Evolutionary conservation across 495 filamentous ascomycete genomes (phyloP).

Genomic region (Rostrohypoxylon terebratum): DNA sequence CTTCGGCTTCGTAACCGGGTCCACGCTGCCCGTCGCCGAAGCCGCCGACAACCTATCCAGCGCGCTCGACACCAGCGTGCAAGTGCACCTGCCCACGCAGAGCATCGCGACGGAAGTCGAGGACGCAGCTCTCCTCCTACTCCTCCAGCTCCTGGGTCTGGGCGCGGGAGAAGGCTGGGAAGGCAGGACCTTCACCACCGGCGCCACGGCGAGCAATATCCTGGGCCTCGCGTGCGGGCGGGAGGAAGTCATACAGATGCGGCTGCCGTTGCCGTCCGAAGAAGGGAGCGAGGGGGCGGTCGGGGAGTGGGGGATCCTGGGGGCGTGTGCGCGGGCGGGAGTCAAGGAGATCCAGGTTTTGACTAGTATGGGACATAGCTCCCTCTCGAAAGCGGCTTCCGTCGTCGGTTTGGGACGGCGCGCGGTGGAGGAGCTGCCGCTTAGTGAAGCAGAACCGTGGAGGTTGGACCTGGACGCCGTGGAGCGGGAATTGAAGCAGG

Average conservation of each 20-base stretch:
- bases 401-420: constrained; percentile 82
- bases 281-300: constrained; percentile 51
- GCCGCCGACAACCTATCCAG: constrained; percentile 87
- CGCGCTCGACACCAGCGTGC: constrained; percentile 84
- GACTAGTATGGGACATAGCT: constrained; percentile 85
- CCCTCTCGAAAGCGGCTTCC: constrained; percentile 82
- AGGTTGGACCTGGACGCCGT: constrained; percentile 72
- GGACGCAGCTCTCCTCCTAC: constrained; percentile 72
- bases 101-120: constrained; percentile 81
- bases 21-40: constrained; percentile 80
- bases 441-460: constrained; percentile 67
- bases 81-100: constrained; percentile 82
- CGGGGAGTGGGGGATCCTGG: constrained; percentile 75
- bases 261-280: constrained; percentile 46
- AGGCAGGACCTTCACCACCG: constrained; percentile 85
- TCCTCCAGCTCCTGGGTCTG: constrained; percentile 74
- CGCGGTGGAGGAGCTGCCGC: constrained; percentile 70
- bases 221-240: constrained; percentile 82
- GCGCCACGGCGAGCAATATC: constrained; percentile 87
- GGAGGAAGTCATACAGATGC: constrained; percentile 69
- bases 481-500: constrained; percentile 62
- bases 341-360: constrained; percentile 78
- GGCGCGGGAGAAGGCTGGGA: constrained; percentile 55
- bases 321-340: constrained; percentile 71
- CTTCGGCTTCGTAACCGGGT: constrained; percentile 91